Base-by-base conservation (phyloP, 2,329 filamentous ascomycete genomes). In the Neofusicoccum ribis region DNA sequence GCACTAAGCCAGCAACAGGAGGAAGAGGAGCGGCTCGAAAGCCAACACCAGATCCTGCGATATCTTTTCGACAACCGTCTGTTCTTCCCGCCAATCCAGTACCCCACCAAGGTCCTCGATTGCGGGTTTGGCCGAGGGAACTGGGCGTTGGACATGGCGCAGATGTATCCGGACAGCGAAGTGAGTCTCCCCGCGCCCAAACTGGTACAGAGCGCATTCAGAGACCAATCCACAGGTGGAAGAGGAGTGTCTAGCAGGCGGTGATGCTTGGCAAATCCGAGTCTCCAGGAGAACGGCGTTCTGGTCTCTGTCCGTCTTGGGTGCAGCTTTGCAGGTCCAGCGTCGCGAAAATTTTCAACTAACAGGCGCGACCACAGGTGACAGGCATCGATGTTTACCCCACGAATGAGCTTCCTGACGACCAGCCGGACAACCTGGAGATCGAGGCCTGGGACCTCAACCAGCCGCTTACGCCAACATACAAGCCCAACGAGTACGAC, bases 401-500 rank as follows among this genome's bases (percentile, higher is more conserved):
- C 1, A 49, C 63, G 9, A 69, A 72, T 52, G 70, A 69, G 23
- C 67, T 77, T 17, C 63, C 70, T 20, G 76, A 78, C 50, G 73
- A 76, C 47, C 60, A 66, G 14, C 76, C 77, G 6, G 75, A 77
- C 4, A 79, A 79, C 60, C 68, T 79, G 20, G 69, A 69, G 14
- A 69, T 74, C 5, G 70, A 72, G 63, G 69, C 72, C 9, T 76
- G 76, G 67, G 75, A 79, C 51, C 72, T 79, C 27, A 79, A 79
- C 69, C 74, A 78, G 50, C 67, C 70, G 37, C 72, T 79, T n/a
- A 52, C 61, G 11, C 63, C 64, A 72, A 90, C 88, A 0, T 93
- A 93, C 72, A 80, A 84, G 49, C 80, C 86, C 60, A 89, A 88
- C 73, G 82, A 89, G 64, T 97, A 96, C 80, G 91, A 97, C 71